phyloP scores from a whole-genome alignment of 1,284 basidiomycete genomes.

The Wallemia mellicola region DNA sequence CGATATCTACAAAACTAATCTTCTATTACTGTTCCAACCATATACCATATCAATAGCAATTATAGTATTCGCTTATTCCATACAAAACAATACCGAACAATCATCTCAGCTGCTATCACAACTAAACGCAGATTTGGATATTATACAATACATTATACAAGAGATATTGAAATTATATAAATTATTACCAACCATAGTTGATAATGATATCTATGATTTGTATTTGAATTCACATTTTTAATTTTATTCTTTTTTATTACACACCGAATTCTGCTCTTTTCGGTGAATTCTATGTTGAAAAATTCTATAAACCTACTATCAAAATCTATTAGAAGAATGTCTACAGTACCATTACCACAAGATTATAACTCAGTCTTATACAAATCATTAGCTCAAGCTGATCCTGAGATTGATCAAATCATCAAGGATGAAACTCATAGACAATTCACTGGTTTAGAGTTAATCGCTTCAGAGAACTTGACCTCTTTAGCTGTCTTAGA shows the following conservation, averaged over 20 bases:
- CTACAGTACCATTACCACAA: not conserved
- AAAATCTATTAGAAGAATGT: not conserved
- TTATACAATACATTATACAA: not conserved
- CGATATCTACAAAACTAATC: not conserved
- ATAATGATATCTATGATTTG: not conserved
- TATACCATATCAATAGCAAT: not conserved
- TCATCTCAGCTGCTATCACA: not conserved
- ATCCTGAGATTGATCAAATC: slow-evolving; percentile 84
- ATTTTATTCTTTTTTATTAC: not conserved
- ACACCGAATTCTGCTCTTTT: not conserved
- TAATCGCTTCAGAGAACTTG: slow-evolving; percentile 90
- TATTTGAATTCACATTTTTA: not conserved
- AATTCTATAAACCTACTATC: too few species aligned
- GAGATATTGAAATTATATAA: not conserved
- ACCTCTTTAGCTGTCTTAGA: slow-evolving; percentile 83
- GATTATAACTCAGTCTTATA: slow-evolving; percentile 70
- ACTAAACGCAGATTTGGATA: not conserved
- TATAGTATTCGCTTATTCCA: not conserved
- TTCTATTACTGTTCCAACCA: not conserved
- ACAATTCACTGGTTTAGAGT: slow-evolving; percentile 89
- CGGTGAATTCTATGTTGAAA: not conserved
- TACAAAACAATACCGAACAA: not conserved
- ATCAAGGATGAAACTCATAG: slow-evolving; percentile 98
- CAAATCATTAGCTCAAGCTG: slow-evolving; percentile 53
- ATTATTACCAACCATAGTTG: not conserved